Conservation (phyloP, 2,329 filamentous ascomycete genomes). For the Fusarium falciforme region DNA sequence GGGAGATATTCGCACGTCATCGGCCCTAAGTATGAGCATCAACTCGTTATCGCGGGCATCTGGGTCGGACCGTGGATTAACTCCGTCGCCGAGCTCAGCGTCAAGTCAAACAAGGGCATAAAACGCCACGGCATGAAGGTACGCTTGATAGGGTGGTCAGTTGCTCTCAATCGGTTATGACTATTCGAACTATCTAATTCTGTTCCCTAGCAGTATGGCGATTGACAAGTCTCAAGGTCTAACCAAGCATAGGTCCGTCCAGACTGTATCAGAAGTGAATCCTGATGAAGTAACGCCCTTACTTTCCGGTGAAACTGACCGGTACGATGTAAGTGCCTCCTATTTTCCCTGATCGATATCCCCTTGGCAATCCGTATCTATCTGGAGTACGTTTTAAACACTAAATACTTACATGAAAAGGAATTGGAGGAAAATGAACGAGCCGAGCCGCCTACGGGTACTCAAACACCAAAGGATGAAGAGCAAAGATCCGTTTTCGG, state of each 20-base stretch:
- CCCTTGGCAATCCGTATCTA: background rate
- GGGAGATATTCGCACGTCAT: background rate
- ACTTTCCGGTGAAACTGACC: background rate
- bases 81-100: background rate
- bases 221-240: background rate
- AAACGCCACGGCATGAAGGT: background rate
- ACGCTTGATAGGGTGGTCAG: background rate
- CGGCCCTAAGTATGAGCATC: background rate
- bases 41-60: background rate
- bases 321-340: background rate
- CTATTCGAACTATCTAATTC: background rate
- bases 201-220: background rate
- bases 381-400: background rate
- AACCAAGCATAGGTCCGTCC: background rate
- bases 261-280: background rate
- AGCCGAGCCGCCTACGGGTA: background rate
- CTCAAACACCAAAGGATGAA: background rate
- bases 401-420: background rate
- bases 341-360: background rate
- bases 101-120: background rate
- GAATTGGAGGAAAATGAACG: background rate
- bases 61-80: background rate
- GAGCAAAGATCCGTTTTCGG: background rate
- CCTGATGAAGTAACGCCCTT: background rate
- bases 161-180: background rate